Evolutionary conservation across 2,329 filamentous ascomycete species (phyloP).

Genomic region (Penicillium sp.): DNA sequence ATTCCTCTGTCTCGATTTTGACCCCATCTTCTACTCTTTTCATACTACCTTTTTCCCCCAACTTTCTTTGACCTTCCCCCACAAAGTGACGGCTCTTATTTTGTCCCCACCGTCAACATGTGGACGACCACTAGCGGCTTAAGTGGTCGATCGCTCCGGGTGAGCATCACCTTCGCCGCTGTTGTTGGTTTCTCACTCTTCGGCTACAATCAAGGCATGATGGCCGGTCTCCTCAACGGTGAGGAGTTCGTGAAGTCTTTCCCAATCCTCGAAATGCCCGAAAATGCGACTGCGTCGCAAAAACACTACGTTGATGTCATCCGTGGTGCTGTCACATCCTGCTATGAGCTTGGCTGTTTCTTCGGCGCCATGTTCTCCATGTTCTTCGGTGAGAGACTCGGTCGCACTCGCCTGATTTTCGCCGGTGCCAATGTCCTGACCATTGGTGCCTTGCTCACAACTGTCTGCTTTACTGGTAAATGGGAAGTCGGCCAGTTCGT

Average conservation of each 20-base stretch:
- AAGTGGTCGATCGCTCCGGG: slow-evolving; percentile 14
- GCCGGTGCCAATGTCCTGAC: slow-evolving; percentile 50
- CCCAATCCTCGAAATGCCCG: slow-evolving; percentile 7
- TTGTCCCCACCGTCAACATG: slow-evolving; percentile 16
- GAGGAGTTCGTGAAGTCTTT: slow-evolving; percentile 16
- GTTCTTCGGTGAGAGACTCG: slow-evolving; percentile 18
- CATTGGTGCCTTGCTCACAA: slow-evolving; percentile 20
- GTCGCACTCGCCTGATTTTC: slow-evolving; percentile 43
- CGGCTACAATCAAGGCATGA: slow-evolving; percentile 25
- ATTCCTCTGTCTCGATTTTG: neutral
- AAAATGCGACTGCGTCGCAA: slow-evolving; percentile 29
- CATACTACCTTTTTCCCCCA: slow-evolving; percentile 1
- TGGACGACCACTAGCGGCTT: slow-evolving; percentile 22
- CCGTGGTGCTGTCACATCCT: slow-evolving; percentile 49
- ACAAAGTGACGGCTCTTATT: slow-evolving; percentile 2
- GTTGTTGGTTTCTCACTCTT: slow-evolving; percentile 48
- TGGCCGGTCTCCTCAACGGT: slow-evolving; percentile 19
- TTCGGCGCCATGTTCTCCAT: slow-evolving; percentile 23
- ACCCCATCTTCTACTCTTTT: neutral
- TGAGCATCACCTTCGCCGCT: slow-evolving; percentile 22
- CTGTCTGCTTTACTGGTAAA: slow-evolving; percentile 8
- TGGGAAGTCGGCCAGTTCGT: slow-evolving; percentile 36
- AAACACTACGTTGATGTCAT: slow-evolving; percentile 31
- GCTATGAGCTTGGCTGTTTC: slow-evolving; percentile 47
- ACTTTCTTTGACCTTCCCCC: neutral